These are phyloP conservation scores for Magnaporthiopsis rhizophila DNA, from an alignment of 2,329 filamentous ascomycete species.

Conservation along the genomic window DNA sequence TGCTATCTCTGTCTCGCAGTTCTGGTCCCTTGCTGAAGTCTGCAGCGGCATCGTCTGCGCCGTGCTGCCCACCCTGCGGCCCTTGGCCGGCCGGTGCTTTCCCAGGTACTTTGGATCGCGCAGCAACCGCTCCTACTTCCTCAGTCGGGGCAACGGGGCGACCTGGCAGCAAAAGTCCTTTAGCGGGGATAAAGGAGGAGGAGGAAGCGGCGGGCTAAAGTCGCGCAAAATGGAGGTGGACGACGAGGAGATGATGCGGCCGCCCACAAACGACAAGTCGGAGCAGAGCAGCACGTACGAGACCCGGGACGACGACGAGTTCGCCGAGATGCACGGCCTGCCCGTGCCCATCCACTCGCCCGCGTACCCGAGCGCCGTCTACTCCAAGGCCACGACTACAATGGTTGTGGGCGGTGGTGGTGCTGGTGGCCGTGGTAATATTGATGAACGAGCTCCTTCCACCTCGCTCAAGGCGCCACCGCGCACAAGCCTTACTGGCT, in stretches of 20 bases:
- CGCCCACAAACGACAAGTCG: not conserved
- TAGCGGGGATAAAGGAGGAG: not conserved
- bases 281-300: not conserved
- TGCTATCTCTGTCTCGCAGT: not conserved
- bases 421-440: too few relatives aligned
- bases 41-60: slow-evolving; percentile 28
- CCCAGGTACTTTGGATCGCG: not conserved
- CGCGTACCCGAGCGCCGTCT: not conserved
- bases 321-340: slow-evolving; percentile 4
- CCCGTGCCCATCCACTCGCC: not conserved
- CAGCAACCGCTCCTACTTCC: slow-evolving; percentile 1
- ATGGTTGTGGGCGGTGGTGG: not conserved
- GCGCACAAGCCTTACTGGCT: not conserved
- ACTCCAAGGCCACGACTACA: not conserved
- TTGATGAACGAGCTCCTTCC: too few relatives aligned
- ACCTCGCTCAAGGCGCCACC: not conserved
- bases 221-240: not conserved
- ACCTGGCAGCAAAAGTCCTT: slow-evolving; percentile 4
- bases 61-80: slow-evolving; percentile 28
- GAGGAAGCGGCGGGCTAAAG: not conserved
- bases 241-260: slow-evolving; percentile 4
- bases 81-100: slow-evolving; percentile 11
- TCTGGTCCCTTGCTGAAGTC: slow-evolving; percentile 29
- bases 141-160: not conserved
- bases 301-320: not conserved